A percentile compares a stretch with the other conserved stretches of the same genome.
phyloP scores from a whole-genome alignment of 805 yeast genomes.

The Hanseniaspora nectarophila region DNA sequence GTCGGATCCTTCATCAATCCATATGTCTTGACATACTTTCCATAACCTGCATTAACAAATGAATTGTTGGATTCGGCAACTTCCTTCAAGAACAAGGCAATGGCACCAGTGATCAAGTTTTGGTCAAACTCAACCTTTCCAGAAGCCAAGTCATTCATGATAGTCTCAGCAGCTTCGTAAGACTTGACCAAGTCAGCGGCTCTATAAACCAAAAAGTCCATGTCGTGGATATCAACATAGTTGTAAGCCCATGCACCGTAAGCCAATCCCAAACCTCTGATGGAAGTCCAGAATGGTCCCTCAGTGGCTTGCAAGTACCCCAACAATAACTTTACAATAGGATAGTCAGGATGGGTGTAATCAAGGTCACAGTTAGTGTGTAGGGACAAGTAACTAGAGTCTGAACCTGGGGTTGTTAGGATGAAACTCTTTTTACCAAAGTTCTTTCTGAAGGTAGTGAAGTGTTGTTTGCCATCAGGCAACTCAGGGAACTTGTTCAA shows the following conservation, averaged over 20 bases:
- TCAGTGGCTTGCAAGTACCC: slow-evolving; percentile 76
- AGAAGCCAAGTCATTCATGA: slow-evolving; percentile 47
- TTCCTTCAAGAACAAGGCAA: slow-evolving; percentile 60
- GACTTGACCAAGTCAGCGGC: slow-evolving; percentile 69
- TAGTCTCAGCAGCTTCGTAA: slow-evolving; percentile 48
- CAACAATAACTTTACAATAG: slow-evolving; percentile 58
- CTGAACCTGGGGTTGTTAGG: slow-evolving; percentile 70
- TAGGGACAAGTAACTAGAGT: slow-evolving; percentile 57
- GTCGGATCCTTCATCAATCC: slow-evolving; percentile 13
- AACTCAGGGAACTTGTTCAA: slow-evolving; percentile 25
- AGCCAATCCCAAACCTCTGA: slow-evolving; percentile 88
- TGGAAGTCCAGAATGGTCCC: slow-evolving; percentile 95
- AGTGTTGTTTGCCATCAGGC: slow-evolving; percentile 44
- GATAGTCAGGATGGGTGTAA: slow-evolving; percentile 47
- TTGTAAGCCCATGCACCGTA: slow-evolving; percentile 66
- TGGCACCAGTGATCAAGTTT: slow-evolving; percentile 55
- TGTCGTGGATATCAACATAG: slow-evolving; percentile 52
- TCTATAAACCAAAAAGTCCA: slow-evolving; percentile 59
- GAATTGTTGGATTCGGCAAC: slow-evolving; percentile 62
- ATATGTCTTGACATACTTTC: slow-evolving; percentile 36
- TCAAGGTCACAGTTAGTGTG: slow-evolving; percentile 30
- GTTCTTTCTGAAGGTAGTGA: slow-evolving; percentile 43
- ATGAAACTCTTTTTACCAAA: slow-evolving; percentile 47
- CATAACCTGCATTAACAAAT: slow-evolving; percentile 49
- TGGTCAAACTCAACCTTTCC: slow-evolving; percentile 48